Conservation (phyloP, 192 early-diverging fungal species). For the Backusella australiensis region DNA sequence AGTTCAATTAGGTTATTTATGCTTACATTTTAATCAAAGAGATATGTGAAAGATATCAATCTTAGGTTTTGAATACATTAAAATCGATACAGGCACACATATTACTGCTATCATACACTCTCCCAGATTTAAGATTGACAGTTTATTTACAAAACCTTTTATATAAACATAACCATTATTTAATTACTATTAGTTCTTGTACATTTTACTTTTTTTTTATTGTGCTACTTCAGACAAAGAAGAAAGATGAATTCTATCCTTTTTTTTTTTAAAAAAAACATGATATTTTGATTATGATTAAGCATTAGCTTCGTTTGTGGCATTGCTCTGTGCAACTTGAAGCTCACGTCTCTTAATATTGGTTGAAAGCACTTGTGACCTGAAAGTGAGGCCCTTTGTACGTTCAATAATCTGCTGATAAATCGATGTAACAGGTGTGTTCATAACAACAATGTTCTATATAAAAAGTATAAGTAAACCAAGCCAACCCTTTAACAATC, state of each 20-base stretch:
- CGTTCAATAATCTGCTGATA: constrained; percentile 97
- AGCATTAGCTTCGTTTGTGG: constrained; percentile 13
- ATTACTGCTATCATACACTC: no score
- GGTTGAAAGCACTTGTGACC: constrained; percentile 82
- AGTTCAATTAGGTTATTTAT: no score
- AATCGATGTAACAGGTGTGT: constrained; percentile 78
- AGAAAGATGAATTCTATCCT: not conserved
- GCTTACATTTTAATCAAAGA: no score
- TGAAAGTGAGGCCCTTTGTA: constrained; percentile 87
- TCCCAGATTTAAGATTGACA: no score
- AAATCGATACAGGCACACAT: no score
- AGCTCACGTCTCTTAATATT: constrained; percentile 89
- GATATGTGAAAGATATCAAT: no score
- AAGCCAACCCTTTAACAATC: not conserved
- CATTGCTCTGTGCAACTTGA: constrained; percentile 22
- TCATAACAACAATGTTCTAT: constrained; percentile 91
- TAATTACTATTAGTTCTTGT: not conserved
- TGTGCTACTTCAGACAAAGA: not conserved
- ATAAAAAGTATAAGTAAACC: not conserved
- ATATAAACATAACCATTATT: no score
- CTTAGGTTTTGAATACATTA: no score
- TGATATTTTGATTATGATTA: constrained; percentile 4
- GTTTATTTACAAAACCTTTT: no score
- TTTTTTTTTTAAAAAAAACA: not conserved
- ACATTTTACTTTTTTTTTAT: not conserved